A percentile compares a stretch with the other conserved stretches of the same genome.
These are phyloP conservation scores for Bonnemaisonia californica DNA, from an alignment of 31 red algal species.

Conservation along the genomic window DNA sequence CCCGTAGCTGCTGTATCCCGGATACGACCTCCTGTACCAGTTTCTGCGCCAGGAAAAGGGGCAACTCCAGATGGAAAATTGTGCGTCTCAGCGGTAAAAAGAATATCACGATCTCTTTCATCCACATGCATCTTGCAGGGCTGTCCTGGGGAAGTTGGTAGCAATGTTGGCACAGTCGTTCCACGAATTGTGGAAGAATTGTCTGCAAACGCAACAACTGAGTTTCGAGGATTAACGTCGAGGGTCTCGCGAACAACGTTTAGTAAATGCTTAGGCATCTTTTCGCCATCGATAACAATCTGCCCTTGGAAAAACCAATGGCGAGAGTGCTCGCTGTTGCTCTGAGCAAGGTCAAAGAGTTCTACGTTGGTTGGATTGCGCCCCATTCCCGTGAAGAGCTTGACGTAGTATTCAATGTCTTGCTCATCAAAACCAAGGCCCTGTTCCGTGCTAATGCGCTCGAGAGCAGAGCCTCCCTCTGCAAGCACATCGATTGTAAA, in stretches of 20 bases:
- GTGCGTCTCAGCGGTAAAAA: slow-evolving; percentile 99
- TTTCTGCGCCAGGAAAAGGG: slow-evolving; percentile 99
- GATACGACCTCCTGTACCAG: slow-evolving; percentile 96
- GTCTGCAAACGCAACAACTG: slow-evolving; percentile 97
- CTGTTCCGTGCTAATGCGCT: slow-evolving; percentile 40
- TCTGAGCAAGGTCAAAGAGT: slow-evolving; percentile 98
- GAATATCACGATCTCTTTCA: slow-evolving; percentile 68
- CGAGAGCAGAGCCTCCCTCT: slow-evolving; percentile 63
- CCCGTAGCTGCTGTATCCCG: slow-evolving; percentile 98
- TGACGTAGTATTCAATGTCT: slow-evolving; percentile 89
- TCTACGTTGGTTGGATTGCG: slow-evolving; percentile 99
- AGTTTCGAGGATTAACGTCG: slow-evolving; percentile 64
- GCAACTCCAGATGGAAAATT: slow-evolving; percentile 99
- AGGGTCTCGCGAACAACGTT: slow-evolving; percentile 88
- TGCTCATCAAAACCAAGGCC: slow-evolving; percentile 95
- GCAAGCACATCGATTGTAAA: slow-evolving; percentile 63
- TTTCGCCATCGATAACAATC: slow-evolving; percentile 87
- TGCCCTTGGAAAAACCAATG: slow-evolving; percentile 99
- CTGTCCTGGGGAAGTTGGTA: slow-evolving; percentile 50
- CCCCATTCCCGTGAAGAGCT: slow-evolving; percentile 79
- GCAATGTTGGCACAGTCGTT: slow-evolving; percentile 34
- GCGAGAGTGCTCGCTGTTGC: slow-evolving; percentile 98
- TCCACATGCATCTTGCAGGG: slow-evolving; percentile 35
- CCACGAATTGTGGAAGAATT: slow-evolving; percentile 98
- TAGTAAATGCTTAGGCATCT: slow-evolving; percentile 67